Conservation (phyloP, 2,329 filamentous ascomycete species). For the Talaromyces amestolkiae region DNA sequence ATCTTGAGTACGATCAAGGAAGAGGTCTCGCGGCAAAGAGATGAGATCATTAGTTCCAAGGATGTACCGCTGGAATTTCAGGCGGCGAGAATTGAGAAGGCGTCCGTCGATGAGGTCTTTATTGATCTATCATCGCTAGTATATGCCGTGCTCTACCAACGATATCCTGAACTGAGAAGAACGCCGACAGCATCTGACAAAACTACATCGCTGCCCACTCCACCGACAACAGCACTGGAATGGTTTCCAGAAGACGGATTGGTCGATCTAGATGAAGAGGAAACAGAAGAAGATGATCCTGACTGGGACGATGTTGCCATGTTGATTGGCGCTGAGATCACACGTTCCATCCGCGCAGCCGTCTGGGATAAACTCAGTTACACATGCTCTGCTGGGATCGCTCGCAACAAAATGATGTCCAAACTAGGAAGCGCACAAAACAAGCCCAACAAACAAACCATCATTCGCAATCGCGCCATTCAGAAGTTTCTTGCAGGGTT, state of each 20-base stretch:
- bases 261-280: conserved; percentile 69
- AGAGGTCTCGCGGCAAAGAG: conserved; percentile 54
- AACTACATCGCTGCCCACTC: conserved; percentile 67
- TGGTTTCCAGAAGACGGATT: conserved; percentile 77
- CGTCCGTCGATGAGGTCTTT: conserved; percentile 93
- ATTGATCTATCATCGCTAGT: conserved; percentile 85
- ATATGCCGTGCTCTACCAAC: conserved; percentile 68
- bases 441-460: conserved; percentile 91
- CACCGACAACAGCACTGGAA: conserved; percentile 70
- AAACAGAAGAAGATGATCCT: conserved; percentile 74
- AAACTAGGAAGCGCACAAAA: conserved; percentile 89
- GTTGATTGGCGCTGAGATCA: conserved; percentile 82
- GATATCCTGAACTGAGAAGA: conserved; percentile 68
- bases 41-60: conserved; percentile 20
- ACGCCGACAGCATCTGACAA: conserved; percentile 53
- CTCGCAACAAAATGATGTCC: conserved; percentile 89
- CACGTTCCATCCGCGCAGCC: conserved; percentile 68
- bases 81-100: conserved; percentile 74
- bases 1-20: conserved; percentile 79
- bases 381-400: conserved; percentile 87
- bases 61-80: conserved; percentile 26
- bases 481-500: conserved; percentile 75
- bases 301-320: conserved; percentile 97
- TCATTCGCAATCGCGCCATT: conserved; percentile 83
- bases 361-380: conserved; percentile 73